phyloP scores from a whole-genome alignment of 768 basidiomycete species.

The Multifurca ochricompacta region DNA sequence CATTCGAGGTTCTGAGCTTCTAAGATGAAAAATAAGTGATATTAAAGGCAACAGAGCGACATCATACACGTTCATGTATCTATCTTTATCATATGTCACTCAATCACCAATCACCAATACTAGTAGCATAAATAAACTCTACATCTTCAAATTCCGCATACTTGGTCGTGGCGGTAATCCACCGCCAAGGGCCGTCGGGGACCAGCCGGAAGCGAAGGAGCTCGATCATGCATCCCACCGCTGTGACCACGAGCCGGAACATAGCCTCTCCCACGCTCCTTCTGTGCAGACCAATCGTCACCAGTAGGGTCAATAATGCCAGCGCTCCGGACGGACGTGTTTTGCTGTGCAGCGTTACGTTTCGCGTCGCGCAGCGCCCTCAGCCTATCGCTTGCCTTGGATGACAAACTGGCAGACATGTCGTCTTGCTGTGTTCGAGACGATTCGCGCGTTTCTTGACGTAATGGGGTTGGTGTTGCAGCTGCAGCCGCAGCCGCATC shows the following conservation, averaged over 20 bases:
- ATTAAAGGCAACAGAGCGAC: too few relatives aligned
- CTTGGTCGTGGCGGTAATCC: slow-evolving; percentile 4
- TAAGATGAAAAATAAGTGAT: too few relatives aligned
- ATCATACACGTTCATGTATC: too few relatives aligned
- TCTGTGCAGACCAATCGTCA: not conserved
- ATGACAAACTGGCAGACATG: slow-evolving; percentile 23
- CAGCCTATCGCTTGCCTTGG: slow-evolving; percentile 39
- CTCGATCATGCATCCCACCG: not conserved
- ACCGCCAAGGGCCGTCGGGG: not conserved
- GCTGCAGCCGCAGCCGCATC: slow-evolving; percentile 27
- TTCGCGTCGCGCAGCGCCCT: slow-evolving; percentile 46
- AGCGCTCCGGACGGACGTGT: not conserved
- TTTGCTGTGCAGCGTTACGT: slow-evolving; percentile 26
- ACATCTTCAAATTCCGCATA: not conserved
- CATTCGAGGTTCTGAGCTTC: too few relatives aligned
- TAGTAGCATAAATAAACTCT: too few relatives aligned
- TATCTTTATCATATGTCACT: too few relatives aligned
- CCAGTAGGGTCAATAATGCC: not conserved
- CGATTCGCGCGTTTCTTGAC: not conserved
- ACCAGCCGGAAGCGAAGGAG: slow-evolving; percentile 3
- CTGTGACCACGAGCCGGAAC: not conserved
- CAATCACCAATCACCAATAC: too few relatives aligned
- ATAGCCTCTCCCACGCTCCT: not conserved
- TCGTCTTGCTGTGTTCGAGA: slow-evolving; percentile 13
- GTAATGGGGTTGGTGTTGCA: not conserved